Base-by-base conservation (phyloP, 352 stramenopile genomes). In the Pythium rishiriense region DNA sequence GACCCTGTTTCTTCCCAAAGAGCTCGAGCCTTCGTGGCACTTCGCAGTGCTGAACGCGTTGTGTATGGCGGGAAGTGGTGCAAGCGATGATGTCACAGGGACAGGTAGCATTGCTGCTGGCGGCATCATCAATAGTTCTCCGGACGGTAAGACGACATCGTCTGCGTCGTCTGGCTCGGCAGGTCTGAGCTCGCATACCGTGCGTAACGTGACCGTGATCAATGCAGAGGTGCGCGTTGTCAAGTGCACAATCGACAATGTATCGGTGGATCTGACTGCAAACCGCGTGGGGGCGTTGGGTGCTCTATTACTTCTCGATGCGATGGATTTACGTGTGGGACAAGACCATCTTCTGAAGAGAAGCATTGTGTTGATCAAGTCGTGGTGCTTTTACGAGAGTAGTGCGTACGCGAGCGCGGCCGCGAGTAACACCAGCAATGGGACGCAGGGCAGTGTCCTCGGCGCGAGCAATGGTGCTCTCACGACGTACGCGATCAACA, bases 201-300 rank as follows among this genome's bases (percentile, higher is more conserved):
- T 94, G 28, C 86, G 86, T 52, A 97, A 97, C 53, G 89, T 97
- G 52, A 96, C 75, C 29, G 94, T 96, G 67, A 85, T 96, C 50
- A 97, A 97, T 60, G 85, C 87, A 2, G 87, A 96, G 54, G 85
- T 95, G 45, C 82, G 87, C 17, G 84, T 93, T 14, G 85, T 97
- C 62, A 96, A 97, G 73, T 97, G 89, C 72, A 96, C 90, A 41
- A 80, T 97, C 43, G 89, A 97, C 78, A 96, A 96, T 58, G 79
- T 97, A 6, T 77, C 85, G 28, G 89, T 97, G 45, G 89, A 97
- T 59, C 73, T 97, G 11, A 96, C 86, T 1, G 88, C 82, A 10
- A 97, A 97, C 54, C 85, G 85, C 22, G 73, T 94, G 10, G 87
- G 83, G 0, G 89, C 88, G 5, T 58, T 97, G 25, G 85, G 86